Evolutionary conservation across 2,329 filamentous ascomycete species (phyloP), one percentile per base, ranked within the genome.

Genomic region (Cladophialophora exuberans): DNA sequence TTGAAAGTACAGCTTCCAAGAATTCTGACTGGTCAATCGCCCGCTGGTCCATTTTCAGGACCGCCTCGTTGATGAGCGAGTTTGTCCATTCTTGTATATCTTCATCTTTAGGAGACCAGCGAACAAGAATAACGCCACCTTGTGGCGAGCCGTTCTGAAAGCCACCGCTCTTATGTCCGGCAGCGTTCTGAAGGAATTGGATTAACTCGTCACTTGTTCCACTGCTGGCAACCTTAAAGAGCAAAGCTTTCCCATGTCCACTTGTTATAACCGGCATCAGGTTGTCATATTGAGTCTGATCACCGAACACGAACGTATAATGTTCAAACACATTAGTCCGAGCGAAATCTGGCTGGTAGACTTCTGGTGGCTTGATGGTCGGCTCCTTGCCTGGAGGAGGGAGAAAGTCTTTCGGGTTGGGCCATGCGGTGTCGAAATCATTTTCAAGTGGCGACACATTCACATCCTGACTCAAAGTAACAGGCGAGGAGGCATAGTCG

Each of bases 1-100:
- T 88, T n/a, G 79, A 84, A 23, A 97, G 74, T 41, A 99, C 94
- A 1, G 89, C 89, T 69, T 96, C 90, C 2, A 99, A 79, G 59
- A 99, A 96, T 64, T 97, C 92, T 54, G 88, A 91, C 67, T 97
- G 91, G 63, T 93, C 85, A 49, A 97, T 86, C 2, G 91, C 85
- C 3, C 90, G 84, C 68, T 96, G 91, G 57, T 91, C 87, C 10
- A 95, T 80, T 41, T 83, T 78, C 17, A 86, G 69, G 2, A 91
- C 88, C 13, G 95, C 82, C 6, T 84, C 75, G 4, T 80, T 85
- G 61, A 86, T 81, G 62, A 96, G 86, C 1, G 84, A 75, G 13
- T 81, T 77, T 56, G 83, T 89, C 90, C 89, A 96, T 7, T 81
- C 76, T 51, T 79, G 72, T 61, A 79, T 73, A 9, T 79, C 75